phyloP scores from a whole-genome alignment of 2,329 filamentous ascomycete genomes.

The Knufia fluminis region DNA sequence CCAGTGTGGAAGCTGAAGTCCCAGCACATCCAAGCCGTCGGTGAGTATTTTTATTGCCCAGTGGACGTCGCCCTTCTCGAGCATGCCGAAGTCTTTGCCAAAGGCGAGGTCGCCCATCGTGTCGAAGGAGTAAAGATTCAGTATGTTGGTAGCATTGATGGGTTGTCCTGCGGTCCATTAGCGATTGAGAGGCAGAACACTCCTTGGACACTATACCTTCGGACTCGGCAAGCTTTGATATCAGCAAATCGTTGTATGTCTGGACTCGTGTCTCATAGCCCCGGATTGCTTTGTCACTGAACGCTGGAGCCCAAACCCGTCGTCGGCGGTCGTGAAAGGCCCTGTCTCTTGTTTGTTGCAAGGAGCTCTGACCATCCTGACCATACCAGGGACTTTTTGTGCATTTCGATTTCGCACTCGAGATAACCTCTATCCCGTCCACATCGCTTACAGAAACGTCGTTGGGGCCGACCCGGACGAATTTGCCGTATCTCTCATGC shows the following conservation, averaged over 20 bases:
- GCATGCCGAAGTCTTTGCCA: conserved; percentile 27
- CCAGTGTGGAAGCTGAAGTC: conserved; percentile 20
- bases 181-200: too few relatives aligned
- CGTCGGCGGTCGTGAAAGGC: conserved; percentile 31
- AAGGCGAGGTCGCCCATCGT: conserved; percentile 30
- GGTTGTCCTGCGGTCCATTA: conserved; percentile 8
- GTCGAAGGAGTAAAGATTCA: conserved; percentile 28
- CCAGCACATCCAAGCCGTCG: conserved; percentile 21
- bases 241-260: conserved; percentile 29
- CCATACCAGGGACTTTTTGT: conserved; percentile 37
- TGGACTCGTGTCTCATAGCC: conserved; percentile 34
- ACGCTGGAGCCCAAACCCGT: conserved; percentile 34
- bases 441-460: conserved; percentile 18
- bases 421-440: conserved; percentile 29
- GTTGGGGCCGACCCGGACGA: conserved; percentile 18
- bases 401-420: conserved; percentile 31
- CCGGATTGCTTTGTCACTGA: conserved; percentile 33
- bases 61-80: conserved; percentile 25
- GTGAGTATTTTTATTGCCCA: conserved; percentile 32
- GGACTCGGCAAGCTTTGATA: conserved; percentile 25
- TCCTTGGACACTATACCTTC: conserved; percentile 18
- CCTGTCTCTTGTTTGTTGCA: conserved; percentile 33
- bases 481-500: conserved; percentile 18
- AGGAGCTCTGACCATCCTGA: conserved; percentile 23
- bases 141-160: conserved; percentile 33